Base-by-base conservation (phyloP, 352 stramenopile genomes). In the Pythium pectinolyticum region DNA sequence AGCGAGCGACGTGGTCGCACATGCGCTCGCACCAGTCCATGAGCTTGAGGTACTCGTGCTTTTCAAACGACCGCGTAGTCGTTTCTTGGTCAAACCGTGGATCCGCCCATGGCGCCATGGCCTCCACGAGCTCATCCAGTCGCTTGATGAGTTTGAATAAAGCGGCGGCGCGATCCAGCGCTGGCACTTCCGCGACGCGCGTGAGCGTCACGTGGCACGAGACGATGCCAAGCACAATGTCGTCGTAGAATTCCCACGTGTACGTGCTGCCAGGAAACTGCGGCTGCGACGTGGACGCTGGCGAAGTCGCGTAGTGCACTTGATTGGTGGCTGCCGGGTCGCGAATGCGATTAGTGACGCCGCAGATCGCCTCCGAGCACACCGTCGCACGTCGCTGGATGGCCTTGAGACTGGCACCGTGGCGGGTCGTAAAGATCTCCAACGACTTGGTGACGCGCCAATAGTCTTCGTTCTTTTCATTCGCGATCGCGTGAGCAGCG, bases 311-410 rank as follows among this genome's bases (percentile, higher is more conserved):
- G 19, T 47, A 24, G 2, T 8, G 28, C 39, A 6, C 14, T n/a
- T 45, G 17, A 41, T 20, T 20, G 7, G 7, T 17, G n/a, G 12
- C n/a, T 6, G 19, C 2, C 17, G 17, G 20, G 17, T n/a, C 39
- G 2, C 53, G n/a, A 19, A 52, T 46, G 28, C 56, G 56, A n/a
- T 11, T 30, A 3, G 24, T 10, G 1, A 57, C 46, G 2, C 32
- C 35, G 35, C 57, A 64, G 6, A 64, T 51, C 27, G 25, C 25
- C 25, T 64, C 45, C 3, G 57, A 64, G 17, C 57, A 64, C n/a
- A 25, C 48, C 1, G 28, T 28, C 2, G 57, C 56, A 31, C 56
- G 56, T 27, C 39, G 25, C 17, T 63, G 56, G 12, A 63, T 39
- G 4, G 32, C 12, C 25, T 35, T 31, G 12, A 63, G 24, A 5